These are phyloP conservation scores for Ambrosiella beaveri DNA, from an alignment of 2,329 filamentous ascomycete genomes.

Conservation along the genomic window DNA sequence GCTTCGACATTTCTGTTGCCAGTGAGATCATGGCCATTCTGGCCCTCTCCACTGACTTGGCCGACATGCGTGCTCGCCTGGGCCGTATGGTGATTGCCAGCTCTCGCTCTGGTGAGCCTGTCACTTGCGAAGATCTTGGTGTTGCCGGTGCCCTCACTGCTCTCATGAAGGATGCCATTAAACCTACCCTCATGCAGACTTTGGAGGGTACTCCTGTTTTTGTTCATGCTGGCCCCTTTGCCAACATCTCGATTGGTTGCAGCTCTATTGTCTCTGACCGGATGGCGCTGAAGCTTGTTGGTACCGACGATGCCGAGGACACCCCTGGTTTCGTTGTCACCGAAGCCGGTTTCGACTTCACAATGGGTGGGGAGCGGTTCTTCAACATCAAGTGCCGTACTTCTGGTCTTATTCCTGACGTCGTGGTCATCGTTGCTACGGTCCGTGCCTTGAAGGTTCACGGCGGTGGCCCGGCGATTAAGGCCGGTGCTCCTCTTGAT, in stretches of 20 bases:
- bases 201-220: slow-evolving; percentile 94
- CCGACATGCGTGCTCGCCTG: slow-evolving; percentile 81
- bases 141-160: slow-evolving; percentile 82
- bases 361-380: slow-evolving; percentile 98
- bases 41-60: slow-evolving; percentile 72
- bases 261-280: slow-evolving; percentile 91
- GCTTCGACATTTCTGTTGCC: slow-evolving; percentile 94
- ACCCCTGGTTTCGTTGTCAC: slow-evolving; percentile 82
- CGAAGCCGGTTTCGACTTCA: slow-evolving; percentile 97
- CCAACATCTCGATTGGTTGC: slow-evolving; percentile 95
- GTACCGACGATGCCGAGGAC: slow-evolving; percentile 75
- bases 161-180: slow-evolving; percentile 95
- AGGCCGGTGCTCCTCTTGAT: slow-evolving; percentile 67
- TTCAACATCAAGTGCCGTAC: slow-evolving; percentile 99
- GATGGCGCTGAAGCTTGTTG: slow-evolving; percentile 85
- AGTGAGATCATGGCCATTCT: slow-evolving; percentile 98
- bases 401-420: slow-evolving; percentile 80
- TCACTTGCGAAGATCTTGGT: slow-evolving; percentile 92
- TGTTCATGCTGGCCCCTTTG: slow-evolving; percentile 92
- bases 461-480: slow-evolving; percentile 85
- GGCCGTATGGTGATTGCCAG: slow-evolving; percentile 92
- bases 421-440: slow-evolving; percentile 87
- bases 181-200: slow-evolving; percentile 97
- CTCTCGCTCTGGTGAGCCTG: slow-evolving; percentile 68
- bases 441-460: slow-evolving; percentile 94